Conservation (phyloP, 352 stramenopile genomes). For the Phytopythium vexans region DNA sequence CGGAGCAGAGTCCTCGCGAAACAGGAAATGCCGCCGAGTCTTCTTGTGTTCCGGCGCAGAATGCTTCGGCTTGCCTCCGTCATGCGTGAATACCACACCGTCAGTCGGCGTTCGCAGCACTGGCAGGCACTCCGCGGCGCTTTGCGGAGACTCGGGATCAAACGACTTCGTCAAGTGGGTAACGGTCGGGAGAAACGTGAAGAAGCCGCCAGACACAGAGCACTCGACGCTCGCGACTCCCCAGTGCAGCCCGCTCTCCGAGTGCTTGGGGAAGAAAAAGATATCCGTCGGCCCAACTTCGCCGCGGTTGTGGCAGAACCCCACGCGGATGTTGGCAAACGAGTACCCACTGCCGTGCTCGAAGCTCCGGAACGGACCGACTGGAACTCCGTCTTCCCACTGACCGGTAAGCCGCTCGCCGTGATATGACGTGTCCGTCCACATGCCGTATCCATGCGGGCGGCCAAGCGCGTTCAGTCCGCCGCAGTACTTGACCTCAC, state of each 20-base stretch:
- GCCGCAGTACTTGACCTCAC: constrained; percentile 63
- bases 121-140: constrained; percentile 33
- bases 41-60: constrained; percentile 9
- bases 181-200: constrained; percentile 60
- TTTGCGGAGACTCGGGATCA: constrained; percentile 25
- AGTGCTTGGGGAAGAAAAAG: constrained; percentile 49
- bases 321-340: constrained; percentile 72
- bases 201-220: constrained; percentile 71
- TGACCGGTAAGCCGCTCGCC: constrained; percentile 65
- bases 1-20: constrained; percentile 29
- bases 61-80: constrained; percentile 7
- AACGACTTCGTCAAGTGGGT: constrained; percentile 47
- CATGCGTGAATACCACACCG: constrained; percentile 44
- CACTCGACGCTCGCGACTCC: constrained; percentile 80
- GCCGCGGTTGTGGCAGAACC: constrained; percentile 54
- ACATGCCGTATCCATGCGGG: constrained; percentile 67
- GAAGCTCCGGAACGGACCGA: constrained; percentile 74
- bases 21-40: constrained; percentile 19
- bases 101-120: constrained; percentile 45
- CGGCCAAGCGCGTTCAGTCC: constrained; percentile 49
- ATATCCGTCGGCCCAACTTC: constrained; percentile 34
- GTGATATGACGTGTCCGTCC: constrained; percentile 69
- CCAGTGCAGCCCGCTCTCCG: constrained; percentile 45
- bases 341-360: constrained; percentile 71
- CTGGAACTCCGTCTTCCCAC: constrained; percentile 68